Evolutionary conservation across 2,329 filamentous ascomycete species (phyloP).

Genomic region (Helotiales sp.): DNA sequence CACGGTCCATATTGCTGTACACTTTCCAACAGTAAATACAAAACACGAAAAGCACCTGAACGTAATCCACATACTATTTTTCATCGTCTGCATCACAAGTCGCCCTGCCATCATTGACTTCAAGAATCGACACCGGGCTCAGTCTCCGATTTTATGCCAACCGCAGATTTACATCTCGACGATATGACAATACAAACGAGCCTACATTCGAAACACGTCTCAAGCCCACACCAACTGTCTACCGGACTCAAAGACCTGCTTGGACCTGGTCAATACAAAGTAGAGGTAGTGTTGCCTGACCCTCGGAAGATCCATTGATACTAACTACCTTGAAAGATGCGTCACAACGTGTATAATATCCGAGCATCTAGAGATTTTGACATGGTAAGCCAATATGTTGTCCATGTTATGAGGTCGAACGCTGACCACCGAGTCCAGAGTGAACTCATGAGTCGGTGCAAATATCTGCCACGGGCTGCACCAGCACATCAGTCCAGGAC

Average conservation of each 20-base stretch:
- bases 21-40: not conserved
- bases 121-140: not conserved
- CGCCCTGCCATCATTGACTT: not conserved
- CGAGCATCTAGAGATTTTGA: not conserved
- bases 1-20: not conserved
- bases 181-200: not conserved
- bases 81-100: not conserved
- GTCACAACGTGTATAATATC: not conserved
- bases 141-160: not conserved
- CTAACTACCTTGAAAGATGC: too few relatives aligned
- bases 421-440: not conserved
- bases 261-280: not conserved
- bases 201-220: not conserved
- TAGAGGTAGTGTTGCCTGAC: too few relatives aligned
- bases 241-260: not conserved
- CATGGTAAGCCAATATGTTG: not conserved
- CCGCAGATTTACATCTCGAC: not conserved
- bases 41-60: not conserved
- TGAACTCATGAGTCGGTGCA: not conserved
- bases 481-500: not conserved
- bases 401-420: not conserved
- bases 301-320: too few relatives aligned
- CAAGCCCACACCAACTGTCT: not conserved
- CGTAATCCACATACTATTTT: not conserved
- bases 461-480: not conserved